phyloP scores from a whole-genome alignment of 2,329 filamentous ascomycete species.

The Epichloe aotearoae region DNA sequence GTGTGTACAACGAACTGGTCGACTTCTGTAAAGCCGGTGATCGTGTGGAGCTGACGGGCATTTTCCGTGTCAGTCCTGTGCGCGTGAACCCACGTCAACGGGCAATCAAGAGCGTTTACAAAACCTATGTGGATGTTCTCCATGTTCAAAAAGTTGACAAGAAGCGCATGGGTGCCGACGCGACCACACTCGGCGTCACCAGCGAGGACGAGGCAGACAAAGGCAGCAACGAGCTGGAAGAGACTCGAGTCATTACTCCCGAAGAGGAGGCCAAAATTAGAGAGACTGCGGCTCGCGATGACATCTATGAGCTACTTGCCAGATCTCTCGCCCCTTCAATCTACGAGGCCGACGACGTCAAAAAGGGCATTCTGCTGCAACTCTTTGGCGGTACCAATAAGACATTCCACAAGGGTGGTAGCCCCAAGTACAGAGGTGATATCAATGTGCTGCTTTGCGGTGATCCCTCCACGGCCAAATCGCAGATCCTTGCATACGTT shows the following conservation, averaged over 20 bases:
- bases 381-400: conserved; percentile 98
- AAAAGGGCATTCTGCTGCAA: conserved; percentile 97
- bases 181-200: conserved; percentile 72
- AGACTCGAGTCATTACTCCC: conserved; percentile 67
- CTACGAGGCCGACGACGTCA: conserved; percentile 97
- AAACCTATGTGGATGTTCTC: conserved; percentile 91
- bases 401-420: conserved; percentile 90
- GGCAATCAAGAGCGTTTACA: conserved; percentile 89
- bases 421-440: conserved; percentile 88
- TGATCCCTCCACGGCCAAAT: conserved; percentile 94
- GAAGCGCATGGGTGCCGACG: conserved; percentile 82
- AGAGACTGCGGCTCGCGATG: conserved; percentile 61
- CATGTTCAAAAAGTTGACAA: conserved; percentile 96
- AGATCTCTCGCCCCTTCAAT: conserved; percentile 88
- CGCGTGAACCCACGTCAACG: conserved; percentile 88
- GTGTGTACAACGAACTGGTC: conserved; percentile 91
- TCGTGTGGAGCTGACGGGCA: conserved; percentile 86
- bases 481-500: conserved; percentile 84
- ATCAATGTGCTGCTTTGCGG: conserved; percentile 95
- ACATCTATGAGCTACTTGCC: conserved; percentile 86
- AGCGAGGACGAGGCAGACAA: conserved; percentile 52
- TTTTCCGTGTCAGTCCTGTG: conserved; percentile 90
- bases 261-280: conserved; percentile 87
- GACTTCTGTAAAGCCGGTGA: conserved; percentile 98
- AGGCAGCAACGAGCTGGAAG: conserved; percentile 64